These are phyloP conservation scores for Cyberlindnera mississippiensis DNA, from an alignment of 805 yeast genomes.

Conservation along the genomic window DNA sequence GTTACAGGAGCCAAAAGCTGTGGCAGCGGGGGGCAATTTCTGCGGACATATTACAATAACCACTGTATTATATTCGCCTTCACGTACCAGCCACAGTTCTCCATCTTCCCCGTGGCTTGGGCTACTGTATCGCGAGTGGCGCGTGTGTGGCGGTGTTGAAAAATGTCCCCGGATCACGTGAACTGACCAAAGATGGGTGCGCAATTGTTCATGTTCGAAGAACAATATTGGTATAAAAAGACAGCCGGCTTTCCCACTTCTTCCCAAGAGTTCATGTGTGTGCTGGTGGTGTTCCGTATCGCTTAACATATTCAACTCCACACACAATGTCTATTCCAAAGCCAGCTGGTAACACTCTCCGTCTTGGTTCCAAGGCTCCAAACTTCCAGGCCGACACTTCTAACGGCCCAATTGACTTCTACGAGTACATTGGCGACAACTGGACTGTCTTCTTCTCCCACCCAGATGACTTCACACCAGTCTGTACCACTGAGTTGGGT, in stretches of 20 bases:
- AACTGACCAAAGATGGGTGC: constrained; percentile 12
- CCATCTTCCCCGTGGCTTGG: not conserved
- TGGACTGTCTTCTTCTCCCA: constrained; percentile 72
- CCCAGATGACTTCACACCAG: constrained; percentile 78
- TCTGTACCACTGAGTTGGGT: constrained; percentile 75
- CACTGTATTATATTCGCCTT: not conserved
- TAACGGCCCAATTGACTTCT: constrained; percentile 58
- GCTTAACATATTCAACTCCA: not conserved
- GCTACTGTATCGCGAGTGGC: not conserved
- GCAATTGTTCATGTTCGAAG: constrained; percentile 3
- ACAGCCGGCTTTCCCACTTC: not conserved
- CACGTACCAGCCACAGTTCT: not conserved
- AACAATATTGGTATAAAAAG: not conserved
- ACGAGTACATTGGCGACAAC: constrained; percentile 54
- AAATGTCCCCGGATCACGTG: constrained; percentile 19
- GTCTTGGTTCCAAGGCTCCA: constrained; percentile 65
- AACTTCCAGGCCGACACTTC: constrained; percentile 63
- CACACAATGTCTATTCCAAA: constrained; percentile 36
- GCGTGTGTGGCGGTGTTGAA: constrained; percentile 8
- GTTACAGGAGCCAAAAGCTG: no score
- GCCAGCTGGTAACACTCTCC: constrained; percentile 37
- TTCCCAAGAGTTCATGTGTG: no score
- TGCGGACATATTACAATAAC: no score
- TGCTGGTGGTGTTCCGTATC: no score
- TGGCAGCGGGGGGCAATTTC: no score